phyloP scores from a whole-genome alignment of 1,139 yeast species.

The Protomyces inundatus region DNA sequence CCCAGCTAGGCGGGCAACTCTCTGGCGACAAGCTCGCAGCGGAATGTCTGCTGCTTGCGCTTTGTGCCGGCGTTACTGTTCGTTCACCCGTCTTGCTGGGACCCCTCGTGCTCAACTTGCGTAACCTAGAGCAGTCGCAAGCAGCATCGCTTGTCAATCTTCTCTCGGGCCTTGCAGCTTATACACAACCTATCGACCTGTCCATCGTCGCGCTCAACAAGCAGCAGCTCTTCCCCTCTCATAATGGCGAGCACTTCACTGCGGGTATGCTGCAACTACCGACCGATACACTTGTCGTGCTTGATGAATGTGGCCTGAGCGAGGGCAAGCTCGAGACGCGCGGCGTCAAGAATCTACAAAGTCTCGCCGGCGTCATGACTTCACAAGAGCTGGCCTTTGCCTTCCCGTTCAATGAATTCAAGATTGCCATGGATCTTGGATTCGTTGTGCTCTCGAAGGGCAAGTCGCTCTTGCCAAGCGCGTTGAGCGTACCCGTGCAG shows the following conservation, averaged over 20 bases:
- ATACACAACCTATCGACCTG: constrained; percentile 10
- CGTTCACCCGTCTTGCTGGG: constrained; percentile 24
- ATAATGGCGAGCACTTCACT: constrained; percentile 27
- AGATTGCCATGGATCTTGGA: constrained; percentile 25
- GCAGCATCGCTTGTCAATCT: not conserved
- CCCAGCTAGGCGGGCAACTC: constrained; percentile 8
- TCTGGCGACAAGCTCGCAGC: constrained; percentile 26
- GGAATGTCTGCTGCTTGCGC: constrained; percentile 20
- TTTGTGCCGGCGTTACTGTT: constrained; percentile 20
- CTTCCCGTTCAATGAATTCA: constrained; percentile 28
- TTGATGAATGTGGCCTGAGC: constrained; percentile 27
- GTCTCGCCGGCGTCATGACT: constrained; percentile 10
- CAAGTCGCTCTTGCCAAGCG: constrained; percentile 27
- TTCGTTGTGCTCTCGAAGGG: constrained; percentile 26
- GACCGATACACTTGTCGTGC: constrained; percentile 22
- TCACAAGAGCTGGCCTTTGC: constrained; percentile 27
- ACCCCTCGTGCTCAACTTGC: constrained; percentile 21
- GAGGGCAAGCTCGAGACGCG: constrained; percentile 28
- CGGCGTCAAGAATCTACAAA: constrained; percentile 27
- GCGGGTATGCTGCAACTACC: constrained; percentile 27
- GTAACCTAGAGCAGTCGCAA: constrained; percentile 7
- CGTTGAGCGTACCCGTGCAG: constrained; percentile 4
- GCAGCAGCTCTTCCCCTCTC: constrained; percentile 25
- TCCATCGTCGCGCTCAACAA: constrained; percentile 23
- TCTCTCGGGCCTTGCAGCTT: constrained; percentile 2